A percentile compares a stretch with the other conserved stretches of the same genome.
Conservation (phyloP, 2,329 filamentous ascomycete species). For the Aureobasidium sp. region DNA sequence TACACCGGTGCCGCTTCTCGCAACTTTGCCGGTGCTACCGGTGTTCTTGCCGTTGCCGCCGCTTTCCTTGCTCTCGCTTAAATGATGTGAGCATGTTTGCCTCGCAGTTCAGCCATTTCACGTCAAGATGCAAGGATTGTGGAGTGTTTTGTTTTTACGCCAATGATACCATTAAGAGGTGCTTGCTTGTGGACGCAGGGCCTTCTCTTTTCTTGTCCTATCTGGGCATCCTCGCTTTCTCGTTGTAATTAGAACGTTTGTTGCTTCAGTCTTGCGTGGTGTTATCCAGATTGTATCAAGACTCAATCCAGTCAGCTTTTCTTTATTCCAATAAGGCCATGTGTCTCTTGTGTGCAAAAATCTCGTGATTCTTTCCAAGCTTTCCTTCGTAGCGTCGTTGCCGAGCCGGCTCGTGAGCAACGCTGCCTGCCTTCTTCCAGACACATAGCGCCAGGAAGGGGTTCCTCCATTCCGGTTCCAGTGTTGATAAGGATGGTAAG, state of each 20-base stretch:
- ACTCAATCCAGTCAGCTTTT: neutral
- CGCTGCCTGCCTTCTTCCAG: too few species aligned
- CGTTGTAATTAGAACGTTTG: neutral
- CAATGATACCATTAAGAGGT: neutral
- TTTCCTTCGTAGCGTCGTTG: too few species aligned
- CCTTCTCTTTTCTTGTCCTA: neutral
- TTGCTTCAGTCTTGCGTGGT: neutral
- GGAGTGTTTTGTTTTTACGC: neutral
- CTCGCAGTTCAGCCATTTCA: neutral
- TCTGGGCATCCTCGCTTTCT: neutral
- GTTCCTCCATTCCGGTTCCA: too few species aligned
- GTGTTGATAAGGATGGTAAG: too few species aligned
- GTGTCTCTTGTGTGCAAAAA: neutral
- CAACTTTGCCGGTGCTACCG: neutral
- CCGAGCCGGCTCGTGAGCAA: too few species aligned
- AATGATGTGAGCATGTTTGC: neutral
- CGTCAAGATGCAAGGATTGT: neutral
- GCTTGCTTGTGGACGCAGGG: neutral
- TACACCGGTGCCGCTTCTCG: slow-evolving; percentile 9
- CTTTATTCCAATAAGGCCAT: neutral
- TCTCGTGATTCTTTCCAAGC: too few species aligned
- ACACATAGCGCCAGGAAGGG: too few species aligned
- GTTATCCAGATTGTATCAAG: neutral
- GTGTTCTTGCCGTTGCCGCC: neutral
- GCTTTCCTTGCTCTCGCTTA: slow-evolving; percentile 2